Evolutionary conservation across 345 rosid species (phyloP), one percentile per base, ranked within the genome.

Genomic region (Noccaea caerulescens): DNA sequence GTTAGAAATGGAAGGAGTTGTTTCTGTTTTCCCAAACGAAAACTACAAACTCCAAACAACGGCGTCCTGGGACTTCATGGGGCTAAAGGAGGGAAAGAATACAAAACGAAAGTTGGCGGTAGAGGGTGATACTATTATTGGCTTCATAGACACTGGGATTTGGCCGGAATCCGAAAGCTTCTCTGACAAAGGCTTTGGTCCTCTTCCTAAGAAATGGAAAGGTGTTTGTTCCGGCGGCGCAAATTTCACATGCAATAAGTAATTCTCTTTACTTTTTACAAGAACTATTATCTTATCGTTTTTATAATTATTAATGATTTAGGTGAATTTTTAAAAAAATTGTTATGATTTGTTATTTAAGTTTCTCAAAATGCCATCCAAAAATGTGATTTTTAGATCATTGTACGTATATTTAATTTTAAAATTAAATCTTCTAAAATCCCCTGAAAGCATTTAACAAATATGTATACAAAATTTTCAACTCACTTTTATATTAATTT

Each of bases 231-330:
- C 42, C 1, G 85, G 81, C 0, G 82, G 80, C 42, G 3, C 11
- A 32, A 80, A 83, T 68, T 83, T 85, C 78, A 83, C 83, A 3
- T 82, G 87, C 73, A 85, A 83, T 79, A 83, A 83, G 86, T 81
- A 18, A 25, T 25, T 25, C 27, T 25, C 27, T 25, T 25, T 1
- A 12, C 1, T 13, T 32, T 3, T 32, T 32, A 32, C 1, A 3
- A 32, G 34, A 32, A 25, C 27, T 25, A 25, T 3, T 32, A 32
- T 32, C 34, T 5, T 32, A 32, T 32, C 39, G 39, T 36, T 10
- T 8, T 37, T 2, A 37, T 37, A 37, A 8, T 8, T 1, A 7
- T 37, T 8, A 6, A 6, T 7, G 2, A 2, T 25, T 25, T 25
- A 32, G 34, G 3, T 32, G 34, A 32, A 4, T 32, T 34, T 34